Percentiles rank a stretch among this genome's conserved stretches.
Evolutionary conservation across 306 rosid genomes (phyloP).

Genomic region (Begonia fuchsioides): DNA sequence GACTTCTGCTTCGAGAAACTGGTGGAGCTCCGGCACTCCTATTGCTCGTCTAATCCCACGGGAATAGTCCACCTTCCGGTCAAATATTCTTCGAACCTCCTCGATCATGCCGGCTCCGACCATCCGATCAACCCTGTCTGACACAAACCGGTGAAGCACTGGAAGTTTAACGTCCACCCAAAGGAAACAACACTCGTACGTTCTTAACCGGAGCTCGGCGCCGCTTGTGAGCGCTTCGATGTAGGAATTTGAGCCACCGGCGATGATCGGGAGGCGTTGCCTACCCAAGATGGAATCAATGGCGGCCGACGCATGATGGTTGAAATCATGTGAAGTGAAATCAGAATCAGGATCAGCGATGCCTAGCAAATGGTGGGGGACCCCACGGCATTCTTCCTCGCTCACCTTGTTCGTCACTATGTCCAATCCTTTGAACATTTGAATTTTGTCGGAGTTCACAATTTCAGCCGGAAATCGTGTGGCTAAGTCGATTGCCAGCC

Average conservation of each 20-base stretch:
- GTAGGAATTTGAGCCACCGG: slow-evolving; percentile 13
- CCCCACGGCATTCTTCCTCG: slow-evolving; percentile 10
- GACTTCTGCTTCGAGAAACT: slow-evolving; percentile 5
- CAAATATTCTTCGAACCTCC: slow-evolving; percentile 7
- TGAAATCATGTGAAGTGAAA: slow-evolving; percentile 5
- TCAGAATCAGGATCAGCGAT: slow-evolving; percentile 1
- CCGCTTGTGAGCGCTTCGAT: slow-evolving; percentile 6
- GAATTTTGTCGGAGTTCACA: slow-evolving; percentile 15
- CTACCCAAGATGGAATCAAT: slow-evolving; percentile 6
- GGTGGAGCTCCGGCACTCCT: slow-evolving; percentile 12
- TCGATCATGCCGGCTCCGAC: slow-evolving; percentile 6
- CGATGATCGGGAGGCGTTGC: slow-evolving; percentile 8
- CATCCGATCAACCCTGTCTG: slow-evolving; percentile 10
- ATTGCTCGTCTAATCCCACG: slow-evolving; percentile 8
- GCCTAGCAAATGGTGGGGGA: slow-evolving; percentile 9
- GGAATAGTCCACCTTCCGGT: slow-evolving; percentile 7
- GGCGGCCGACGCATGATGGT: slow-evolving; percentile 2
- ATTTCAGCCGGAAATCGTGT: slow-evolving; percentile 9
- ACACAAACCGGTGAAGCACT: slow-evolving; percentile 4
- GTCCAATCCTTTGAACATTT: slow-evolving; percentile 10
- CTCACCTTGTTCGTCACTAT: slow-evolving; percentile 8
- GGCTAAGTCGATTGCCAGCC: slow-evolving; percentile 8
- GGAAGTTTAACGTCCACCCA: slow-evolving; percentile 11
- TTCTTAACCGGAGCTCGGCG: neutral
- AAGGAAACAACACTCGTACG: slow-evolving; percentile 10